These are phyloP conservation scores for Boechera divaricarpa DNA, from an alignment of 345 rosid species.

Conservation along the genomic window DNA sequence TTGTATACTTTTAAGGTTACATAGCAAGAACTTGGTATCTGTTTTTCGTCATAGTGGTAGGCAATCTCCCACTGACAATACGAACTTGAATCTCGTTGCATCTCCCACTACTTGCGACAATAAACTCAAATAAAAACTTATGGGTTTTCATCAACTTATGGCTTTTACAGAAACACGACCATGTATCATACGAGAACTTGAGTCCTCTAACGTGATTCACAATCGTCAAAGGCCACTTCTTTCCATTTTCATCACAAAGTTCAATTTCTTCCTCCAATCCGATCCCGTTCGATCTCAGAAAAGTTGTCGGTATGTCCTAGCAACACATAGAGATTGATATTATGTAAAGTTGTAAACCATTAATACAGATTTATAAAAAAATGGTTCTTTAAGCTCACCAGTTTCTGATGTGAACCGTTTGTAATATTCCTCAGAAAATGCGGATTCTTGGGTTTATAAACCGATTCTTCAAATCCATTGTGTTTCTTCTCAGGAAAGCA, in stretches of 20 bases:
- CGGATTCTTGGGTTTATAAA: slow-evolving; percentile 31
- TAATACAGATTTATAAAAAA: neutral
- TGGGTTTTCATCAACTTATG: neutral
- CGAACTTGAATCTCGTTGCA: slow-evolving; percentile 37
- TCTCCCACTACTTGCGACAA: slow-evolving; percentile 32
- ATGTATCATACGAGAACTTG: slow-evolving; percentile 1
- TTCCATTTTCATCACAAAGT: slow-evolving; percentile 41
- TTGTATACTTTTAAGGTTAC: slow-evolving; percentile 12
- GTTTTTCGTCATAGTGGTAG: slow-evolving; percentile 17
- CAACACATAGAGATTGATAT: slow-evolving; percentile 9
- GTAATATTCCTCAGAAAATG: slow-evolving; percentile 42
- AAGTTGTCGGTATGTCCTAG: slow-evolving; percentile 40
- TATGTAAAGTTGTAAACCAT: neutral
- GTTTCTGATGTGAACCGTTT: neutral
- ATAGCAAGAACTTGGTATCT: slow-evolving; percentile 28
- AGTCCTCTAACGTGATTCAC: neutral
- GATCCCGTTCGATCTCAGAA: slow-evolving; percentile 38
- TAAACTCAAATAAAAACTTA: slow-evolving; percentile 40
- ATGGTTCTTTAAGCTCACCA: slow-evolving; percentile 25
- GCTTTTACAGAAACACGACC: slow-evolving; percentile 25
- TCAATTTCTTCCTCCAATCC: slow-evolving; percentile 28
- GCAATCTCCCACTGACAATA: slow-evolving; percentile 17
- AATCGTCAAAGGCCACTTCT: slow-evolving; percentile 37
- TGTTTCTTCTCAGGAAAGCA: slow-evolving; percentile 14
- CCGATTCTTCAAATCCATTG: slow-evolving; percentile 10